A percentile compares a stretch with the other conserved stretches of the same genome.
phyloP scores from a whole-genome alignment of 176 grass and related monocot species.

The Carex myosuroides region DNA sequence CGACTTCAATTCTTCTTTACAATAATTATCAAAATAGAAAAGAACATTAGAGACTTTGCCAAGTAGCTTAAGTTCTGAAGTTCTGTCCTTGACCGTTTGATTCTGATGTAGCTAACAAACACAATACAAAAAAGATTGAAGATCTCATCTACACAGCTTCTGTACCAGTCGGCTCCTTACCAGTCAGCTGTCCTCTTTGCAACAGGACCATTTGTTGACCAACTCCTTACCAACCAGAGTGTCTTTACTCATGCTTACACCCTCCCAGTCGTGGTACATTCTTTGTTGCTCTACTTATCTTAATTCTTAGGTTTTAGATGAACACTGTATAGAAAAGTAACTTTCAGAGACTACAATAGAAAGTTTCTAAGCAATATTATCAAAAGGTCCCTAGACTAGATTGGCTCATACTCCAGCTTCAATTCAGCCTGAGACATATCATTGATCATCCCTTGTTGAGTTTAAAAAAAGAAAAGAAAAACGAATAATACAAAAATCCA shows the following conservation, averaged over 20 bases:
- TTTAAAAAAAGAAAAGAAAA: background rate
- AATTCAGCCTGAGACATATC: background rate
- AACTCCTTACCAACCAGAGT: constrained; percentile 63
- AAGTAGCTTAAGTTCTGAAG: background rate
- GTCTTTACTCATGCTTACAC: constrained; percentile 86
- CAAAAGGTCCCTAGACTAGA: background rate
- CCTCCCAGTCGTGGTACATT: constrained; percentile 66
- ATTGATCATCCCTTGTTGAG: background rate
- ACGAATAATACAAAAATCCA: background rate
- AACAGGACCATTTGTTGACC: constrained; percentile 92
- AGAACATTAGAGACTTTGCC: background rate
- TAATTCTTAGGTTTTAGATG: background rate
- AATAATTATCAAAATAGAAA: background rate
- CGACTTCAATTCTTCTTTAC: background rate
- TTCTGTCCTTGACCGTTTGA: constrained; percentile 54
- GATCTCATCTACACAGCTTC: constrained; percentile 86
- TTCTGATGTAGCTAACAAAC: constrained; percentile 74
- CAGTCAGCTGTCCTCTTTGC: constrained; percentile 83
- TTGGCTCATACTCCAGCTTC: background rate
- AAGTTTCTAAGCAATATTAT: background rate
- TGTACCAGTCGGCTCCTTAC: constrained; percentile 93
- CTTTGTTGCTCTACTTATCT: background rate
- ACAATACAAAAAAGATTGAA: constrained; percentile 99
- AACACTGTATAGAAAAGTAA: background rate
- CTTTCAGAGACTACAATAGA: background rate